phyloP scores from a whole-genome alignment of 2,329 filamentous ascomycete genomes.

The Fusarium graminum region DNA sequence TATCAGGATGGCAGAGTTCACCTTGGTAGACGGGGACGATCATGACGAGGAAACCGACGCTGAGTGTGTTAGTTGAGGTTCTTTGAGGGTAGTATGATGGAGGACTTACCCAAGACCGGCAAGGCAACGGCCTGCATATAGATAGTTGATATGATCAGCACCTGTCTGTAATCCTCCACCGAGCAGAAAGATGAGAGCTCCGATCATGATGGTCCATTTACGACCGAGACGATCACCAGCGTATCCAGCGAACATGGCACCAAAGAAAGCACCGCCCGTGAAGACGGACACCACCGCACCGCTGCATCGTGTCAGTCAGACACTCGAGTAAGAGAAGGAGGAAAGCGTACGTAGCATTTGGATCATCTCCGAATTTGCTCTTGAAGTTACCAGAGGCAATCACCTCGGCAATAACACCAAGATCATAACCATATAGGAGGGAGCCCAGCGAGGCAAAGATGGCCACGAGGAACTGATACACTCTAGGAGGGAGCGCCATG shows the following conservation, averaged over 20 bases:
- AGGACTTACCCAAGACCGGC: constrained; percentile 66
- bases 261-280: constrained; percentile 79
- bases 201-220: constrained; percentile 77
- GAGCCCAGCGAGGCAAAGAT: constrained; percentile 48
- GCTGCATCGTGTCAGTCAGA: not conserved
- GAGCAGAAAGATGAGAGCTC: constrained; percentile 76
- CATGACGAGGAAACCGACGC: constrained; percentile 46
- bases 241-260: constrained; percentile 73
- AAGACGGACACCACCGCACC: constrained; percentile 73
- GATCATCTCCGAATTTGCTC: not conserved
- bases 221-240: constrained; percentile 75
- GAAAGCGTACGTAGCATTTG: not conserved
- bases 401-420: constrained; percentile 60
- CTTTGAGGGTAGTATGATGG: not conserved
- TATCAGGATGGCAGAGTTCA: constrained; percentile 80
- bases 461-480: constrained; percentile 65
- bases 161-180: constrained; percentile 80
- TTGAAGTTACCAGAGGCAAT: constrained; percentile 58
- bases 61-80: not conserved
- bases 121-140: constrained; percentile 77
- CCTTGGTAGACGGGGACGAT: constrained; percentile 75
- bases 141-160: constrained; percentile 67
- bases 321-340: too few relatives aligned
- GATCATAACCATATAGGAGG: constrained; percentile 46
- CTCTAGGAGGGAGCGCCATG: constrained; percentile 60